Conservation (phyloP, 768 basidiomycete genomes). For the Boletus reticuloceps region DNA sequence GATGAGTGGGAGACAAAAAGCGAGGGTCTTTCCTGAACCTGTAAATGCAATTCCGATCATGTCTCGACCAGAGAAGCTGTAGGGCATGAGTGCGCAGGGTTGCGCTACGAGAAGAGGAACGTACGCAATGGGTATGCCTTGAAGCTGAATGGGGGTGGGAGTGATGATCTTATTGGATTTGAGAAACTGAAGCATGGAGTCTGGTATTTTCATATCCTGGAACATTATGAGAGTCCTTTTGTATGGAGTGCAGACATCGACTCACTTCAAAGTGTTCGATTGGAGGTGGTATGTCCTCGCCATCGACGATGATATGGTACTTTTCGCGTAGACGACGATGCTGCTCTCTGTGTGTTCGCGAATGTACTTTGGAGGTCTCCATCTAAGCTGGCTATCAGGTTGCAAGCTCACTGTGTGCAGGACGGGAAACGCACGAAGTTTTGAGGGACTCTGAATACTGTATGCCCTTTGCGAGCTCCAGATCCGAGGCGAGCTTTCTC, state of each 20-base stretch:
- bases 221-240: slow-evolving; percentile 11
- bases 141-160: slow-evolving; percentile 96
- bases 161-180: slow-evolving; percentile 78
- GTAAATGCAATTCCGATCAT: slow-evolving; percentile 99
- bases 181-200: slow-evolving; percentile 76
- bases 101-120: slow-evolving; percentile 26
- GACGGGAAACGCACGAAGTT: slow-evolving; percentile 58
- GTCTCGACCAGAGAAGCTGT: slow-evolving; percentile 90
- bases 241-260: not conserved
- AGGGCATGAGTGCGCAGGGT: slow-evolving; percentile 6
- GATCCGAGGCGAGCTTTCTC: slow-evolving; percentile 86
- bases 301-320: slow-evolving; percentile 93
- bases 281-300: slow-evolving; percentile 90
- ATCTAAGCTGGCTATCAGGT: slow-evolving; percentile 47
- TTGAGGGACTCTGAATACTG: slow-evolving; percentile 83
- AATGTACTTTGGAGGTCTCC: slow-evolving; percentile 85
- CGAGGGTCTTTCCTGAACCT: slow-evolving; percentile 97
- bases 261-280: slow-evolving; percentile 82
- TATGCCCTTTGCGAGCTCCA: slow-evolving; percentile 92
- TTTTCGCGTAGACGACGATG: slow-evolving; percentile 79
- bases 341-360: slow-evolving; percentile 67
- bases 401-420: not conserved
- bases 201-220: slow-evolving; percentile 99
- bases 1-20: slow-evolving; percentile 95
- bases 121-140: slow-evolving; percentile 94